Evolutionary conservation across 2,329 filamentous ascomycete species (phyloP).

Genomic region (Penicillium aurantiogriseum): DNA sequence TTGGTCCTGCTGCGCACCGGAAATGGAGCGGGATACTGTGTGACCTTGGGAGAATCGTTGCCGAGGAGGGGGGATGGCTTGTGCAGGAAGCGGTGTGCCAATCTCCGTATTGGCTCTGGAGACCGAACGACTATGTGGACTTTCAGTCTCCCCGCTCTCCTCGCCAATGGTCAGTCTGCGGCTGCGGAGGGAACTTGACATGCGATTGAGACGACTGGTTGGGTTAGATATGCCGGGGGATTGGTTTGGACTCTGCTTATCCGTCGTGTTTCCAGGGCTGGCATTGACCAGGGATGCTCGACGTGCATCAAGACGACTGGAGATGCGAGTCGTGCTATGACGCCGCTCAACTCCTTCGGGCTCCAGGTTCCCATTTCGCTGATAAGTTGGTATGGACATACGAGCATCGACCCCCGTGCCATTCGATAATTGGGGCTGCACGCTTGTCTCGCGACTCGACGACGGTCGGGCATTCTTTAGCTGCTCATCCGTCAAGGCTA

Average conservation of each 20-base stretch:
- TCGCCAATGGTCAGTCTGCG: conserved; percentile 41
- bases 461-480: conserved; percentile 29
- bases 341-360: conserved; percentile 32
- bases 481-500: conserved; percentile 70
- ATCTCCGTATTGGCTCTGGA: conserved; percentile 47
- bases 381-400: conserved; percentile 32
- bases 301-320: conserved; percentile 41
- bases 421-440: conserved; percentile 24
- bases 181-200: conserved; percentile 40
- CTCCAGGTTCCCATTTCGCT: conserved; percentile 42
- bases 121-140: conserved; percentile 36
- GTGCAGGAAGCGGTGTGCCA: conserved; percentile 28
- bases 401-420: conserved; percentile 27
- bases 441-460: conserved; percentile 30
- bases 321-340: conserved; percentile 29
- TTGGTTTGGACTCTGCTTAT: conserved; percentile 16
- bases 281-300: conserved; percentile 38
- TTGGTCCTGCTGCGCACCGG: conserved; percentile 26
- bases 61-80: conserved; percentile 32
- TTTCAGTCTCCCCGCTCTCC: conserved; percentile 31
- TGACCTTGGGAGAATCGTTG: conserved; percentile 36
- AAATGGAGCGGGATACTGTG: conserved; percentile 25
- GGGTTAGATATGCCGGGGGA: conserved; percentile 26
- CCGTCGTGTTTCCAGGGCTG: conserved; percentile 22
- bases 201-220: conserved; percentile 41